Percentiles rank a stretch among this genome's conserved stretches.
Evolutionary conservation across 805 yeast genomes (phyloP).

Genomic region (Kuraishia capsulata): DNA sequence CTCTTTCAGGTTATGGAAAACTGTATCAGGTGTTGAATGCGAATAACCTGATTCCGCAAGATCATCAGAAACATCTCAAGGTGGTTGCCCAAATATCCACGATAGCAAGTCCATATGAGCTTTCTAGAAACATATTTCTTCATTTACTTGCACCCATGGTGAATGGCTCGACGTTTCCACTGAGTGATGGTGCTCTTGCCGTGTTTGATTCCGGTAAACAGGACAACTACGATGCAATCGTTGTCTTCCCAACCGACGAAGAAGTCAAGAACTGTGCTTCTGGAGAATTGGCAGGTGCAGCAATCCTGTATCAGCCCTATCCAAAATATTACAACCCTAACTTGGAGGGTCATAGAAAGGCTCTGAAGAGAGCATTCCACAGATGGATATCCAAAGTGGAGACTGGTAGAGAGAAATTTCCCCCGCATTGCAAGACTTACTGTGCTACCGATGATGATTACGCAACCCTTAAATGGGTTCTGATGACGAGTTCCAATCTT

Average conservation of each 20-base stretch:
- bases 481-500: slow-evolving; percentile 67
- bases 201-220: slow-evolving; percentile 12
- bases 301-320: slow-evolving; percentile 34
- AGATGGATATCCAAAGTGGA: slow-evolving; percentile 29
- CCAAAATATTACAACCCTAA: slow-evolving; percentile 9
- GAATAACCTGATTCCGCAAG: slow-evolving; percentile 16
- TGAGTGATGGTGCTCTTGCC: slow-evolving; percentile 14
- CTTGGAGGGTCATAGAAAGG: slow-evolving; percentile 25
- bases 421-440: slow-evolving; percentile 61
- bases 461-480: slow-evolving; percentile 51
- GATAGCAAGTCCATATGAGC: slow-evolving; percentile 35
- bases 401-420: slow-evolving; percentile 18
- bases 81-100: slow-evolving; percentile 38
- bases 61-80: slow-evolving; percentile 8
- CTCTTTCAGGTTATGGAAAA: slow-evolving; percentile 38
- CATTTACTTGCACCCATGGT: slow-evolving; percentile 39
- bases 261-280: slow-evolving; percentile 14
- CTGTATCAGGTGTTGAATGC: slow-evolving; percentile 30
- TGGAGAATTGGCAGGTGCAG: slow-evolving; percentile 29
- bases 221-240: slow-evolving; percentile 12
- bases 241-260: slow-evolving; percentile 23
- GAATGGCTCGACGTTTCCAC: slow-evolving; percentile 17
- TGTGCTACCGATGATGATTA: slow-evolving; percentile 43
- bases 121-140: slow-evolving; percentile 29
- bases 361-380: slow-evolving; percentile 32